phyloP scores from a whole-genome alignment of 768 basidiomycete species.

The Mycena pura region DNA sequence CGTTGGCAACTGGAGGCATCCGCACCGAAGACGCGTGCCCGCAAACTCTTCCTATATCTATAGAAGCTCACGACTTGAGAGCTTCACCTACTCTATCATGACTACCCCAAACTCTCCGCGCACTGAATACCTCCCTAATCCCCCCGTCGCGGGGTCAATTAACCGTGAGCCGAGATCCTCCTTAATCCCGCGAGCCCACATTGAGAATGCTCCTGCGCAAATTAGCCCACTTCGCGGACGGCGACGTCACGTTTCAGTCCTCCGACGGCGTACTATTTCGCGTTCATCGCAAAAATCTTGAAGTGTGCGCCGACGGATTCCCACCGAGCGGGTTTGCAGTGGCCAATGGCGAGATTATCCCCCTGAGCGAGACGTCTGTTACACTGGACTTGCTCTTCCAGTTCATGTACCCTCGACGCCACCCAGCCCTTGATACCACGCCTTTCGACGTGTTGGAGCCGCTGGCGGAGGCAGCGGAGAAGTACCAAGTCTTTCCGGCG shows the following conservation, averaged over 20 bases:
- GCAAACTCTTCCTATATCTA: no score
- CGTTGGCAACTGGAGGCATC: no score
- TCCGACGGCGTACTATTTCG: constrained; percentile 19
- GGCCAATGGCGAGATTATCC: neutral
- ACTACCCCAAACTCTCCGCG: no score
- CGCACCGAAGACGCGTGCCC: no score
- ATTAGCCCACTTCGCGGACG: constrained; percentile 16
- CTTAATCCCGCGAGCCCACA: no score
- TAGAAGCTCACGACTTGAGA: no score
- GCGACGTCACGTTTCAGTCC: constrained; percentile 23
- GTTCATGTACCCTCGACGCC: constrained; percentile 25
- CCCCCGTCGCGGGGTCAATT: no score
- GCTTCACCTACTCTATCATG: no score
- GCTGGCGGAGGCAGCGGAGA: constrained; percentile 27
- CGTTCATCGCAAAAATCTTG: constrained; percentile 27
- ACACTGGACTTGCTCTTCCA: constrained; percentile 19
- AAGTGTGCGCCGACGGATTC: constrained; percentile 14
- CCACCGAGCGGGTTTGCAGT: neutral
- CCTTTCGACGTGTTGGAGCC: constrained; percentile 10
- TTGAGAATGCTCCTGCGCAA: no score
- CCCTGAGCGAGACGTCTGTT: neutral
- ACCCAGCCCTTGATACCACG: constrained; percentile 17
- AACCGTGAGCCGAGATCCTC: no score
- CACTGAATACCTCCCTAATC: no score
- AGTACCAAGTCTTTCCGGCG: constrained; percentile 24